Evolutionary conservation across 306 rosid genomes (phyloP), one percentile per base, ranked within the genome.

Genomic region (Pyrus betulifolia): DNA sequence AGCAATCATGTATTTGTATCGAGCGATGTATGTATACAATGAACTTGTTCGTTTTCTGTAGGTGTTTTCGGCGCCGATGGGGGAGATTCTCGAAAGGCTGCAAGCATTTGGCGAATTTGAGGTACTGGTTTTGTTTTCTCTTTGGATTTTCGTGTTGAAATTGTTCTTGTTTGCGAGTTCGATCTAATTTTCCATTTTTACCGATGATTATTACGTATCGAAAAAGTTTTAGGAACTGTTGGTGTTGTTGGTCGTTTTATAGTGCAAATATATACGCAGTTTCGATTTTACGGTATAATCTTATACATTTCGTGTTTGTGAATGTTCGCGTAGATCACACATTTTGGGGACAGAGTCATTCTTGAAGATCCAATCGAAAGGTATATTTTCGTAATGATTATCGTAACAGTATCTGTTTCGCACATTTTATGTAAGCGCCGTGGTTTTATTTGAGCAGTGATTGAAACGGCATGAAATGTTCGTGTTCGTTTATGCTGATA

Each of bases 21-120:
- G 23, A 59, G 44, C 79, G 81, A 67, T 82, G 85, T 62, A 60
- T 59, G 68, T 82, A 78, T 58, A 5, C 78, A 42, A 55, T 74
- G 63, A 82, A 42, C 49, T 28, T 52, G 8, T 69, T 76, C 15
- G 38, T 86, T 61, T 78, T 46, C 67, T 57, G 74, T 52, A 95
- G 99, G 91, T 91, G 67, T 85, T 91, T 18, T 90, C 99, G 28
- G 91, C 96, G 46, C 99, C 99, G 72, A 95, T 95, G 99, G 87
- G 82, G 1, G 92, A 91, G 86, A 95, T 95, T 87, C 87, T 95
- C 30, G 97, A 95, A 18, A 85, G 97, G 76, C 71, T 95, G 71
- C 89, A 91, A 61, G 89, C 92, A 28, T 95, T 95, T 80, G 99
- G 99, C 65, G 99, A 95, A 91, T 95, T 95, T 76, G 97, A 95